phyloP scores from a whole-genome alignment of 2,329 filamentous ascomycete species.

The Phyllachora maydis region DNA sequence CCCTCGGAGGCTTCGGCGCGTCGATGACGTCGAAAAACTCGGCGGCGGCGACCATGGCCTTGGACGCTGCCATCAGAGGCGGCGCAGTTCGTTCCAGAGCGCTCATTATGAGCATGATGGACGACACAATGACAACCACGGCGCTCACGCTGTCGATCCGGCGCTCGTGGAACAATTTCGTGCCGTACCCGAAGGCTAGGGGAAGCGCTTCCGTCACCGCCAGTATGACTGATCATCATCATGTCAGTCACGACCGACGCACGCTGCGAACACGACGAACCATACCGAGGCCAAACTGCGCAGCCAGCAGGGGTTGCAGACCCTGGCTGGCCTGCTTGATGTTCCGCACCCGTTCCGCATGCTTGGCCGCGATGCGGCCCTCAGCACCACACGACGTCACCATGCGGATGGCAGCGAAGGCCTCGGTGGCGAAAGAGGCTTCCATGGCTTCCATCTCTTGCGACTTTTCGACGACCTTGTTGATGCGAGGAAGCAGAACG shows the following conservation, averaged over 20 bases:
- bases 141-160: constrained; percentile 26
- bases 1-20: constrained; percentile 17
- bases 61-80: constrained; percentile 34
- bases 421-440: constrained; percentile 37
- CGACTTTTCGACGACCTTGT: constrained; percentile 25
- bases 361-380: constrained; percentile 27
- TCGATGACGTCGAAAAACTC: constrained; percentile 35
- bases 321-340: constrained; percentile 25
- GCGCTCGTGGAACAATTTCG: constrained; percentile 24
- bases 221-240: too few species aligned
- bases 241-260: too few species aligned
- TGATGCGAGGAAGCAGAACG: constrained; percentile 29
- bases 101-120: constrained; percentile 35
- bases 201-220: too few species aligned
- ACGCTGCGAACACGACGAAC: constrained; percentile 28
- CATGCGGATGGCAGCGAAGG: constrained; percentile 38
- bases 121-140: constrained; percentile 34
- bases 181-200: constrained; percentile 42
- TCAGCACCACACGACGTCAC: constrained; percentile 42
- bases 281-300: constrained; percentile 34
- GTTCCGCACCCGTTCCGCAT: constrained; percentile 31
- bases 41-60: constrained; percentile 34
- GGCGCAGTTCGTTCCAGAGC: constrained; percentile 34
- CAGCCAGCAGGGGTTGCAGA: constrained; percentile 26
- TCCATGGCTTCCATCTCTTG: constrained; percentile 33